Percentiles rank a stretch among this genome's conserved stretches.
Conservation (phyloP, 805 yeast genomes). For the Millerozyma miso region DNA sequence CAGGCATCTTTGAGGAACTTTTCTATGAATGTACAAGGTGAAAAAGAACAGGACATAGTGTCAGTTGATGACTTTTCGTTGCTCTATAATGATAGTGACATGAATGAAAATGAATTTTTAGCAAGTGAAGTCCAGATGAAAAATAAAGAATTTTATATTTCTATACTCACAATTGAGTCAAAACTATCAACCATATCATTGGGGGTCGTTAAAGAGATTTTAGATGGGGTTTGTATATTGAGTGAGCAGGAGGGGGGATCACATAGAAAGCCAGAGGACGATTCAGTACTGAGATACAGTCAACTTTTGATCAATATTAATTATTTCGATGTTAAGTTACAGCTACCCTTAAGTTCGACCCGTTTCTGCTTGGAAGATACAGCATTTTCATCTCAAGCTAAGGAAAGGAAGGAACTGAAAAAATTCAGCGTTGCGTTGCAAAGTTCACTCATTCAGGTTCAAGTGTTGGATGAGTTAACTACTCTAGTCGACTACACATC, state of each 20-base stretch:
- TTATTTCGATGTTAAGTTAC: not conserved
- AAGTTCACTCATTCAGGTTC: not conserved
- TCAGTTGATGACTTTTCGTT: not conserved
- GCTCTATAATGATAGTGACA: not conserved
- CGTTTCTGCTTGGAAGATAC: conserved; percentile 4
- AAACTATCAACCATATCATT: not conserved
- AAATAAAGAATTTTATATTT: not conserved
- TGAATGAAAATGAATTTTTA: not conserved
- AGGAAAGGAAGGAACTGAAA: not conserved
- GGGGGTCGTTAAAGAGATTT: not conserved
- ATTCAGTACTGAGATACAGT: not conserved
- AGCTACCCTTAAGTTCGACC: not conserved
- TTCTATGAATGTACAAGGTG: not conserved
- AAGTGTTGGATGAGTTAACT: not conserved
- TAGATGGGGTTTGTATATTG: not conserved
- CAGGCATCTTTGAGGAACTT: not conserved
- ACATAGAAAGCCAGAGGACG: not conserved
- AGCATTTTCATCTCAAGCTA: not conserved
- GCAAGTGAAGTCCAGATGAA: not conserved
- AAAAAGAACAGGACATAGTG: not conserved
- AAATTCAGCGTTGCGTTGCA: not conserved
- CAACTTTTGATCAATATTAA: not conserved
- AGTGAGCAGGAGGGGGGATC: not conserved
- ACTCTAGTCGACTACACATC: not conserved
- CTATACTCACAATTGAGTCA: not conserved